phyloP scores from a whole-genome alignment of 148 eudicot genomes.

The Salicornia ramosissima region DNA sequence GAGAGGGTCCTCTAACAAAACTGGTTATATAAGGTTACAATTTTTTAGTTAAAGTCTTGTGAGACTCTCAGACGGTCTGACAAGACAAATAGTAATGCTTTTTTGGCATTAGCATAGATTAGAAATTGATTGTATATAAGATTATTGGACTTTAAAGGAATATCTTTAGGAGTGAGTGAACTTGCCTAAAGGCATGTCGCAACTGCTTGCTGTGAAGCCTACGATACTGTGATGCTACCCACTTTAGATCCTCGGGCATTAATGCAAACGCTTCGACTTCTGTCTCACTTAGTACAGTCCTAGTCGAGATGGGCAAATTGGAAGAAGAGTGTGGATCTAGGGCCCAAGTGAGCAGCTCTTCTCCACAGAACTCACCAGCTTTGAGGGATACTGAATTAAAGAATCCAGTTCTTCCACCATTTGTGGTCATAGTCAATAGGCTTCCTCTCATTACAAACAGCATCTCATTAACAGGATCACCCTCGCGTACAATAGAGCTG shows the following conservation, averaged over 20 bases:
- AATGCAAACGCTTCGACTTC: constrained; percentile 74
- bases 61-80: too few species aligned
- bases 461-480: constrained; percentile 76
- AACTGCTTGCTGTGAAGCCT: constrained; percentile 68
- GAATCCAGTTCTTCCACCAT: constrained; percentile 72
- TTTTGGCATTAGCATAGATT: too few species aligned
- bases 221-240: constrained; percentile 63
- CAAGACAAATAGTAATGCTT: too few species aligned
- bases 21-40: too few species aligned
- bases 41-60: too few species aligned
- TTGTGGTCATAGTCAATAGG: constrained; percentile 55
- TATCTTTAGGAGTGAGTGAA: neutral
- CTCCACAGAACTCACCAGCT: constrained; percentile 71
- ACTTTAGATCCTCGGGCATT: constrained; percentile 55
- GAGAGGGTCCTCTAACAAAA: too few species aligned
- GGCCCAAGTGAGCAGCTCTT: constrained; percentile 80
- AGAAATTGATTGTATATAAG: too few species aligned
- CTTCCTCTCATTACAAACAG: constrained; percentile 62
- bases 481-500: constrained; percentile 60
- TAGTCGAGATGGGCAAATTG: constrained; percentile 60
- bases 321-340: constrained; percentile 54
- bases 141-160: too few species aligned
- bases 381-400: constrained; percentile 49
- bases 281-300: constrained; percentile 46
- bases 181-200: constrained; percentile 57